phyloP scores from a whole-genome alignment of 2,329 filamentous ascomycete species.

The Hymenoscyphus infarciens region DNA sequence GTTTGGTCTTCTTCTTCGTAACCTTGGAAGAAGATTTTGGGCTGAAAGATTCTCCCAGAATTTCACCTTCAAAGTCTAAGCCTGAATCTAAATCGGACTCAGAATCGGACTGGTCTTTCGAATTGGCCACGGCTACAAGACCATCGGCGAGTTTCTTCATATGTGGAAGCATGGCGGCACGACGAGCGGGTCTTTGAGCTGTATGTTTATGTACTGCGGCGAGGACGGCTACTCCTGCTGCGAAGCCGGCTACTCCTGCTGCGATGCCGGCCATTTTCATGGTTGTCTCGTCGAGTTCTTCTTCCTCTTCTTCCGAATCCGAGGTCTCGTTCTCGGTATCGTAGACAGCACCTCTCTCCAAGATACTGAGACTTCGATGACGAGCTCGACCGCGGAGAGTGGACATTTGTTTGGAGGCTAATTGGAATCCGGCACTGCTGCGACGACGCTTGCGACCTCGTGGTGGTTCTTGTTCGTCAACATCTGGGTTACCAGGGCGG shows the following conservation, averaged over 20 bases:
- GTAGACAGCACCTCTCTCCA: conserved; percentile 1
- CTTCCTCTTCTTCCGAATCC: not conserved
- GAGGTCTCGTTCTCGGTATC: not conserved
- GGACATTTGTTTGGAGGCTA: not conserved
- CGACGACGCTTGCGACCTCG: conserved; percentile 33
- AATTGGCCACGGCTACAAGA: not conserved
- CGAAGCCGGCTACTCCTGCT: not conserved
- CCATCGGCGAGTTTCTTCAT: not conserved
- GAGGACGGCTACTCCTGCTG: not conserved
- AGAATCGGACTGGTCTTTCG: not conserved
- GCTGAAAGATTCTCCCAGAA: not conserved
- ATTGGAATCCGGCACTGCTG: conserved; percentile 4
- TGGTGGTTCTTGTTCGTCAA: conserved; percentile 17
- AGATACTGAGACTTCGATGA: not conserved
- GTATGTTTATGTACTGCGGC: not conserved
- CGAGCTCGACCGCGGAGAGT: not conserved
- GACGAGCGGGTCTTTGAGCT: not conserved
- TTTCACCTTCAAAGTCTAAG: not conserved
- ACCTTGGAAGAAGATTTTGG: not conserved
- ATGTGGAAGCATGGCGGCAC: not conserved
- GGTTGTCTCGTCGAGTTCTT: not conserved
- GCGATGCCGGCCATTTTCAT: not conserved
- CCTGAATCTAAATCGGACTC: not conserved
- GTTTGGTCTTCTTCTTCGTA: not conserved
- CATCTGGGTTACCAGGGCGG: not conserved